Evolutionary conservation across 208 protist genomes (phyloP), one percentile per base, ranked within the genome.

Genomic region (Acanthamoeba triangularis): DNA sequence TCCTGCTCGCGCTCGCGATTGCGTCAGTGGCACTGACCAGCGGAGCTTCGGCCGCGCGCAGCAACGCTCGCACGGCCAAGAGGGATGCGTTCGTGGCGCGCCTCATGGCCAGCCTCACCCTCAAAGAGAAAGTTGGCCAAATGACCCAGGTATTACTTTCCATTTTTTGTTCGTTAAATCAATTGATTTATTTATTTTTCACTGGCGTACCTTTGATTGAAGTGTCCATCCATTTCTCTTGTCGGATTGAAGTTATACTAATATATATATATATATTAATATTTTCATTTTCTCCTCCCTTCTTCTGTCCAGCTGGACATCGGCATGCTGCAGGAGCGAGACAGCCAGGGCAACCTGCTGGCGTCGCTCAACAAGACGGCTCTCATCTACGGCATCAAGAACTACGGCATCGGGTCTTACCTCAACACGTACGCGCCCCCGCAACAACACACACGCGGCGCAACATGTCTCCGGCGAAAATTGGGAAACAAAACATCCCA

Each of bases 101-200:
- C 30, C 56, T 93, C 41, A 69, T 93, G 63, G 44, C 41, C 61
- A 52, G 44, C 6, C 56, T 93, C 63, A 93, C 87, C 41, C 61
- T 93, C 30, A 93, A 93, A 59, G 87, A 93, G 59, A 93, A 93
- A 37, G 65, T 93, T 8, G 87, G 87, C 41, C 87, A 93, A 76
- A 93, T 93, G 87, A 93, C 87, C 0, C 87, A 93, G 65, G 87
- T 93, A 93, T 20, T 63, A 16, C 20, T 3, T 11, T 49, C 28
- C 0, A 0, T 23, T 10, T 3, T 5, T 56, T 63, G 25, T 85
- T 16, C 11, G 2, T 8, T n/a, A 1, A 23, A 59, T n/a, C n/a
- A n/a, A n/a, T n/a, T n/a, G n/a, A n/a, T n/a, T n/a, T n/a, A 18
- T 30, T 0, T 30, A 28, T 67, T 67, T 67, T 23, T n/a, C 61